phyloP scores from a whole-genome alignment of 2,329 filamentous ascomycete genomes.

The Apiospora aurea region DNA sequence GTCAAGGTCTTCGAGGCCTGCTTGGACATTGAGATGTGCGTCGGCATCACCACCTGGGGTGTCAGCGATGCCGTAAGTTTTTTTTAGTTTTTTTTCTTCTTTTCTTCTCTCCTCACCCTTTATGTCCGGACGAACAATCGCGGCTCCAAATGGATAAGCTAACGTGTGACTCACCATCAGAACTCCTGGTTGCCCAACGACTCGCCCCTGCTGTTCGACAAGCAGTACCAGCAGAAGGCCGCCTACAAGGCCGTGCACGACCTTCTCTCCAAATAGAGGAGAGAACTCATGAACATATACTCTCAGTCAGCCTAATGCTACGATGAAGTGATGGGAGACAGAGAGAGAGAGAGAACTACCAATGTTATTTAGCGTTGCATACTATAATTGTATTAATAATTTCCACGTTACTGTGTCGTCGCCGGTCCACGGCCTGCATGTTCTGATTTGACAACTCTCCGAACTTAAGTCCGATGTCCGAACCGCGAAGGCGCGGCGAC shows the following conservation, averaged over 20 bases:
- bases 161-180: slow-evolving; percentile 24
- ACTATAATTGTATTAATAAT: slow-evolving; percentile 16
- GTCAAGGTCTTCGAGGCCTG: slow-evolving; percentile 52
- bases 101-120: background rate
- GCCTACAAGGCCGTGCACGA: slow-evolving; percentile 32
- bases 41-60: slow-evolving; percentile 58
- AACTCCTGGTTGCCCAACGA: slow-evolving; percentile 33
- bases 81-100: background rate
- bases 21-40: slow-evolving; percentile 53
- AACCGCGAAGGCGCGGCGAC: background rate
- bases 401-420: background rate
- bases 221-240: slow-evolving; percentile 30
- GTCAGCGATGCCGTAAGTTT: slow-evolving; percentile 34
- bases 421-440: background rate
- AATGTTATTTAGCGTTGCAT: background rate
- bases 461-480: slow-evolving; percentile 2
- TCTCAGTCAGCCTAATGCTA: background rate
- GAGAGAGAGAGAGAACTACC: background rate
- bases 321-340: background rate
- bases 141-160: slow-evolving; percentile 2
- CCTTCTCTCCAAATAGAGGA: slow-evolving; percentile 27
- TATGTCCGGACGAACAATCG: background rate
- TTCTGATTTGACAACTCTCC: background rate
- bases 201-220: slow-evolving; percentile 31
- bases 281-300: background rate